Percentiles rank a stretch among this genome's conserved stretches.
Evolutionary conservation across 2,329 filamentous ascomycete species (phyloP).

Genomic region (Neonectria neomacrospora): DNA sequence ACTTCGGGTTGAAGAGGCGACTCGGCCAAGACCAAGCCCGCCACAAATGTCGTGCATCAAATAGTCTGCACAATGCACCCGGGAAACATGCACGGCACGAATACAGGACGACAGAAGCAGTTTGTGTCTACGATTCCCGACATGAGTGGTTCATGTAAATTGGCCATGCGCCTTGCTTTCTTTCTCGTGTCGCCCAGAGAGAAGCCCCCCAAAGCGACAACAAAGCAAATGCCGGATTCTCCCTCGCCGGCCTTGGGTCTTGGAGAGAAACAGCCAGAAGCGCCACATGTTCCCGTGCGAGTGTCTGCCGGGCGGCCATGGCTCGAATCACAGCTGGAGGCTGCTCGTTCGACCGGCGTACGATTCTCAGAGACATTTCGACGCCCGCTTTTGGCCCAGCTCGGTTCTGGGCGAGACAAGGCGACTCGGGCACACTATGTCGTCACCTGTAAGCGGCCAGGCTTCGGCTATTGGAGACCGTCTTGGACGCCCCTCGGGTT

Average conservation of each 20-base stretch:
- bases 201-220: background rate
- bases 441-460: slow-evolving; percentile 23
- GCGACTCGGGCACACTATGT: background rate
- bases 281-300: slow-evolving; percentile 6
- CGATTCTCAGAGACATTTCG: slow-evolving; percentile 15
- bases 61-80: slow-evolving; percentile 7
- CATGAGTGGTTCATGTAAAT: slow-evolving; percentile 1
- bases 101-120: background rate
- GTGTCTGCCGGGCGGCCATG: background rate
- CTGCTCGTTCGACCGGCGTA: slow-evolving; percentile 1
- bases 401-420: slow-evolving; percentile 15
- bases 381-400: background rate
- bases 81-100: background rate
- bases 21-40: slow-evolving; percentile 11
- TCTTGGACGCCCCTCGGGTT: slow-evolving; percentile 25
- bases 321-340: slow-evolving; percentile 2
- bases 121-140: background rate
- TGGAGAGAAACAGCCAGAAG: background rate
- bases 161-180: slow-evolving; percentile 1
- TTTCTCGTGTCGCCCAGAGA: background rate
- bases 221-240: background rate
- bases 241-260: background rate
- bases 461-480: slow-evolving; percentile 23
- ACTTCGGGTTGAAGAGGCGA: slow-evolving; percentile 6
- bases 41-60: slow-evolving; percentile 15